Conservation (phyloP, 2,329 filamentous ascomycete species). For the Cryphonectria carpinicola region DNA sequence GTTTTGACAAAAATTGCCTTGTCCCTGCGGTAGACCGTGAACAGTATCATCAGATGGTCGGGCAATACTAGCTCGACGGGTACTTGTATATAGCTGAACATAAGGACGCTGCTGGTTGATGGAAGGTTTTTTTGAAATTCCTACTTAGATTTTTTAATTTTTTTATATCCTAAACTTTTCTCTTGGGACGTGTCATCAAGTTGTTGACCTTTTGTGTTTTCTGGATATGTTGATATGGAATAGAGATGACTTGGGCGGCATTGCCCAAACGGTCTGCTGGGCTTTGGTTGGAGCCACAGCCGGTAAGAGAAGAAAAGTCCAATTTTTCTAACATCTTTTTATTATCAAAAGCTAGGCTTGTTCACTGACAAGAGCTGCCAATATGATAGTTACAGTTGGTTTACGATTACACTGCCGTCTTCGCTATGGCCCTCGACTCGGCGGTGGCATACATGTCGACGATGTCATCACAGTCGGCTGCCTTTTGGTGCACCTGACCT, state of each 20-base stretch:
- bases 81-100: neutral
- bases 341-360: slow-evolving; percentile 6
- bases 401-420: slow-evolving; percentile 36
- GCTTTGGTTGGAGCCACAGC: slow-evolving; percentile 32
- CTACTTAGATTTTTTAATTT: neutral
- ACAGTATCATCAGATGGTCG: neutral
- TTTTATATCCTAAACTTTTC: neutral
- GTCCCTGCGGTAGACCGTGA: neutral
- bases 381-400: slow-evolving; percentile 33
- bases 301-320: slow-evolving; percentile 27
- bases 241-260: slow-evolving; percentile 18
- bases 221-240: slow-evolving; percentile 24
- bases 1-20: neutral
- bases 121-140: neutral
- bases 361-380: neutral
- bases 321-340: too few relatives aligned
- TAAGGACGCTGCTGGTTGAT: neutral
- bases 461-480: slow-evolving; percentile 39
- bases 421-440: slow-evolving; percentile 27
- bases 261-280: slow-evolving; percentile 28
- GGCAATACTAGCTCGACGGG: neutral
- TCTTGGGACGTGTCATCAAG: neutral
- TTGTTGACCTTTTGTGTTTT: neutral
- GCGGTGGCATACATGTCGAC: slow-evolving; percentile 36
- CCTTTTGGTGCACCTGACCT: slow-evolving; percentile 35